These are phyloP conservation scores for Cadophora gregata DNA, from an alignment of 2,329 filamentous ascomycete species.

Conservation along the genomic window DNA sequence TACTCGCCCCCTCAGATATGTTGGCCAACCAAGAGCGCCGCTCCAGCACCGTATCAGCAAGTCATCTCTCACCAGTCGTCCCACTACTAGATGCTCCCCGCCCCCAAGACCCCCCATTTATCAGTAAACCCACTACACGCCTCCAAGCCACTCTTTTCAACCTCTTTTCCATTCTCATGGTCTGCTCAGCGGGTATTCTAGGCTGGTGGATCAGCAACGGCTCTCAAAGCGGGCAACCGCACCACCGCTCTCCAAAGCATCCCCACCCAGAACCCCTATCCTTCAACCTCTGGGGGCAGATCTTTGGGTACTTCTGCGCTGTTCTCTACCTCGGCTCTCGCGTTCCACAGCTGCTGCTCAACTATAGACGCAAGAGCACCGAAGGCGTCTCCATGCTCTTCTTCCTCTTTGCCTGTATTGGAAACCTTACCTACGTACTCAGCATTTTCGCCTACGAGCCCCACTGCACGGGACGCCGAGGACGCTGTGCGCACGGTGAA, in stretches of 20 bases:
- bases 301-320: constrained; percentile 94
- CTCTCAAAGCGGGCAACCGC: constrained; percentile 41
- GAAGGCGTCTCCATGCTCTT: constrained; percentile 94
- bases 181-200: constrained; percentile 80
- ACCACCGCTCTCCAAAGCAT: constrained; percentile 38
- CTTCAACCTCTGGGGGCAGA: constrained; percentile 81
- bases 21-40: constrained; percentile 54
- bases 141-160: constrained; percentile 75
- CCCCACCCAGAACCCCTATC: constrained; percentile 57
- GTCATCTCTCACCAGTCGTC: constrained; percentile 80
- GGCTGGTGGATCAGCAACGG: constrained; percentile 80
- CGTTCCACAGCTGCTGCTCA: constrained; percentile 88
- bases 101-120: constrained; percentile 48
- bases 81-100: constrained; percentile 69
- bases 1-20: constrained; percentile 53
- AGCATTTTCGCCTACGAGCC: constrained; percentile 92
- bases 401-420: constrained; percentile 94
- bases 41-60: constrained; percentile 62
- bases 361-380: constrained; percentile 89
- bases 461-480: constrained; percentile 55
- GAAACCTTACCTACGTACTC: constrained; percentile 91
- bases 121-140: constrained; percentile 53
- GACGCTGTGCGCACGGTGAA: constrained; percentile 68
- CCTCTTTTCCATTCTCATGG: constrained; percentile 74
- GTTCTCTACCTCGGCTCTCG: constrained; percentile 87